Base-by-base conservation (phyloP, 805 yeast genomes). In the Maudiozyma bulderi region DNA sequence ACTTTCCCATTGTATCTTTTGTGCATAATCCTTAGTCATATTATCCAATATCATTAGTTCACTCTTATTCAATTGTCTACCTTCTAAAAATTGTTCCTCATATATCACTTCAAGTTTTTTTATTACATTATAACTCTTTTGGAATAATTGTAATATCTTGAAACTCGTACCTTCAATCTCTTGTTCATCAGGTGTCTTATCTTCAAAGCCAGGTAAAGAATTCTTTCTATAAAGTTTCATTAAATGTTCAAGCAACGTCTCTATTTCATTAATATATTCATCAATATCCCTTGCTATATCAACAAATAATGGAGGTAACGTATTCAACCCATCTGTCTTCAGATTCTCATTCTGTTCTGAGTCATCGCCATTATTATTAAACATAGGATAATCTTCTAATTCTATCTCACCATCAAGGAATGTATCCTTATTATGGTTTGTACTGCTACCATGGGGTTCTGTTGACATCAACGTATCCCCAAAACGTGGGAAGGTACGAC, bases 151-250 rank as follows among this genome's bases (percentile, higher is more conserved):
- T 32, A 96, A 86, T 46, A 91, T 81, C 15, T 76, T 72, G 56
- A 78, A 82, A 49, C 91, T 87, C 55, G 89, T 66, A 47, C 77
- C 77, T 59, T 93, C 96, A 51, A 93, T 88, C 60, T 80, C 79
- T 46, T 75, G 75, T 54, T 90, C 96, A 55, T 87, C 84, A 34
- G 72, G 72, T 13, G 81, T 75, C 52, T 88, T 80, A 65, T 93
- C 98, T 56, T 78, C 82, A 62, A 88, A 86, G 20, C 93, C 93
- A 2, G 97, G 96, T 35, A 93, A 75, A 11, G 91, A 73, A 56
- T 89, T 83, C 67, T 83, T 85, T 64, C 84, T 83, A 64, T 93
- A 93, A 35, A 88, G 66, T 40, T 76, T 75, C 46, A 81, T 81
- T 57, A 91, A 73, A 56, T 76, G 78, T 46, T 74, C 77, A 55